Percentiles rank a stretch among this genome's conserved stretches.
These are phyloP conservation scores for Kuraishia ogatae DNA, from an alignment of 805 yeast genomes.

Conservation along the genomic window DNA sequence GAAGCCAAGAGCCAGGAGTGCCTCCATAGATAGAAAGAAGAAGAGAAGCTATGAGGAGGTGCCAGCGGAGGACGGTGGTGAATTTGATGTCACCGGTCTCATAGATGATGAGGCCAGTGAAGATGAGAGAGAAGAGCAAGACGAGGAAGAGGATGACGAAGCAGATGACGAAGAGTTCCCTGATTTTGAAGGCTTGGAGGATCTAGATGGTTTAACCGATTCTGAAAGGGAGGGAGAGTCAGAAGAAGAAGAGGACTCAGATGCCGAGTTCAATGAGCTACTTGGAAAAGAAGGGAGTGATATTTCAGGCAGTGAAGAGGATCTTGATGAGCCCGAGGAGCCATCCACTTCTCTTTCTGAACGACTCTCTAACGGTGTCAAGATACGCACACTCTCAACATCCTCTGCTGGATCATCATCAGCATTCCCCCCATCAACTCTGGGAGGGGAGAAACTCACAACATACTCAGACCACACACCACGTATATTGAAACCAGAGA, in stretches of 20 bases:
- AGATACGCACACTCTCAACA: constrained; percentile 40
- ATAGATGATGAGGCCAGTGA: constrained; percentile 35
- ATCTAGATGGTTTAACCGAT: constrained; percentile 7
- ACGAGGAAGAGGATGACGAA: constrained; percentile 12
- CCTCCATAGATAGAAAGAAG: constrained; percentile 1
- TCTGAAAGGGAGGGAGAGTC: constrained; percentile 15
- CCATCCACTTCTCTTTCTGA: constrained; percentile 44
- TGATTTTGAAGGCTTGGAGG: constrained; percentile 4
- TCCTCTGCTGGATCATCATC: constrained; percentile 14
- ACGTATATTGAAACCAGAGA: constrained; percentile 79
- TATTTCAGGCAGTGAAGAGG: constrained; percentile 34
- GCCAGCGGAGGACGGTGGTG: constrained; percentile 13
- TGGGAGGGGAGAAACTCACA: constrained; percentile 24
- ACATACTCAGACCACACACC: constrained; percentile 72
- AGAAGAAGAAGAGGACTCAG: constrained; percentile 38
- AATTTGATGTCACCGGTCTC: constrained; percentile 23
- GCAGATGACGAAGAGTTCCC: constrained; percentile 14
- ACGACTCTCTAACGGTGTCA: constrained; percentile 38
- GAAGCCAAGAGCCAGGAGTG: neutral
- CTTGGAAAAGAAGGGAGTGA: constrained; percentile 30
- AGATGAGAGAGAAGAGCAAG: constrained; percentile 14
- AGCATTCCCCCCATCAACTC: neutral
- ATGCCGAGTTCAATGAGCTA: constrained; percentile 55
- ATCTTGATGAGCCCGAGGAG: constrained; percentile 46
- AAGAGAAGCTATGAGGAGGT: constrained; percentile 14